phyloP scores from a whole-genome alignment of 345 rosid species.

The Eucalyptus erythrocorys region DNA sequence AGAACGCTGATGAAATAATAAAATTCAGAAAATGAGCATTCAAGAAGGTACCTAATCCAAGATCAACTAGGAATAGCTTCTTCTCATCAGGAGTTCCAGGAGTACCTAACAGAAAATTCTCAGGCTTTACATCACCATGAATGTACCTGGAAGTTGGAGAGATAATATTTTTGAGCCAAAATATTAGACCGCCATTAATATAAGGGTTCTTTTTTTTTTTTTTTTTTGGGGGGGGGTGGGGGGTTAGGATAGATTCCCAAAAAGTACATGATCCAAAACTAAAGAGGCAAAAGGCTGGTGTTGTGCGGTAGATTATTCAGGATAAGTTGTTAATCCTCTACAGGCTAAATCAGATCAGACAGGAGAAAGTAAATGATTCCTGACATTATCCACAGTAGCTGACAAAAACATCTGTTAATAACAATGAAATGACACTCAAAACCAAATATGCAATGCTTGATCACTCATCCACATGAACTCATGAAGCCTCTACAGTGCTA shows the following conservation, averaged over 20 bases:
- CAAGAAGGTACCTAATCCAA: slow-evolving; percentile 11
- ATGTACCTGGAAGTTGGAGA: slow-evolving; percentile 15
- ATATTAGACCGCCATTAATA: neutral
- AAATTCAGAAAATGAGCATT: neutral
- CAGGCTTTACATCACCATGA: slow-evolving; percentile 43
- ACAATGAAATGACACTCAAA: neutral
- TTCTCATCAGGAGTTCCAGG: slow-evolving; percentile 25
- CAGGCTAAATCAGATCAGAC: neutral
- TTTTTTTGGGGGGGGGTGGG: neutral
- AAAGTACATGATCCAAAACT: neutral
- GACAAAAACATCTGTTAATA: neutral
- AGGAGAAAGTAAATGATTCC: neutral
- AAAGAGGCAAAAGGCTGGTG: neutral
- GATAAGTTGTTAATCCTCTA: neutral
- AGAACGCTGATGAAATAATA: neutral
- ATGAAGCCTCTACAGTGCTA: neutral
- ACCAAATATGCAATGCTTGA: neutral
- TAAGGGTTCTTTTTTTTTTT: neutral
- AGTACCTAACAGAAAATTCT: slow-evolving; percentile 31
- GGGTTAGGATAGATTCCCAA: neutral
- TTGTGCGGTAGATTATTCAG: neutral
- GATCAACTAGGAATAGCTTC: slow-evolving; percentile 31
- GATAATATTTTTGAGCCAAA: neutral
- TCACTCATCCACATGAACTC: neutral
- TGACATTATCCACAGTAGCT: neutral